Evolutionary conservation across 306 rosid species (phyloP).

Genomic region (Prinsepia uniflora): DNA sequence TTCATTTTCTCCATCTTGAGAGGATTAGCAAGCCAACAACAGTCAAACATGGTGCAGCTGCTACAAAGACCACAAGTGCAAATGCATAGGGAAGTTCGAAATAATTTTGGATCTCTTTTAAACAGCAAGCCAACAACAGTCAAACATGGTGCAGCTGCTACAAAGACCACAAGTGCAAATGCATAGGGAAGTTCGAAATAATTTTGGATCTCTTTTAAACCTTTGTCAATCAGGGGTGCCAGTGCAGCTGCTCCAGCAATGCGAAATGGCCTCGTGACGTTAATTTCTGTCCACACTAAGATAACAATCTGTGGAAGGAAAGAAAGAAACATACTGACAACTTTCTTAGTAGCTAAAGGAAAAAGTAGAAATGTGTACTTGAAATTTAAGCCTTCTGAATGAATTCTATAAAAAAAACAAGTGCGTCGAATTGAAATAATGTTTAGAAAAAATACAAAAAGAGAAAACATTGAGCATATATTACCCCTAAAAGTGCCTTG

Average conservation of each 20-base stretch:
- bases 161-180: constrained; percentile 18
- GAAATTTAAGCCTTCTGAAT: not conserved
- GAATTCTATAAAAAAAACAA: not conserved
- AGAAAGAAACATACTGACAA: not conserved
- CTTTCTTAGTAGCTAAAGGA: not conserved
- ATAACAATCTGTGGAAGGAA: constrained; percentile 1
- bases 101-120: constrained; percentile 23
- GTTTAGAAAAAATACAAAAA: too few relatives aligned
- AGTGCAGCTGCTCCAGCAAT: constrained; percentile 23
- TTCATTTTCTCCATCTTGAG: constrained; percentile 19
- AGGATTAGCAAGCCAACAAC: constrained; percentile 26
- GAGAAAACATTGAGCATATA: not conserved
- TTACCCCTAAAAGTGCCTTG: constrained; percentile 16
- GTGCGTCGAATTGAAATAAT: too few relatives aligned
- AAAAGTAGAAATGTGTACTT: not conserved
- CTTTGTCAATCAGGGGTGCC: constrained; percentile 19
- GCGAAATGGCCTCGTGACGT: constrained; percentile 13
- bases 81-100: constrained; percentile 25
- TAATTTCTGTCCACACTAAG: constrained; percentile 17
- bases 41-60: constrained; percentile 10
- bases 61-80: constrained; percentile 17
- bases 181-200: constrained; percentile 22
- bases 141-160: constrained; percentile 14
- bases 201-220: constrained; percentile 24
- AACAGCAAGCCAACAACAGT: constrained; percentile 18